Base-by-base conservation (phyloP, 2,329 filamentous ascomycete species). In the Cryphonectria radicalis region DNA sequence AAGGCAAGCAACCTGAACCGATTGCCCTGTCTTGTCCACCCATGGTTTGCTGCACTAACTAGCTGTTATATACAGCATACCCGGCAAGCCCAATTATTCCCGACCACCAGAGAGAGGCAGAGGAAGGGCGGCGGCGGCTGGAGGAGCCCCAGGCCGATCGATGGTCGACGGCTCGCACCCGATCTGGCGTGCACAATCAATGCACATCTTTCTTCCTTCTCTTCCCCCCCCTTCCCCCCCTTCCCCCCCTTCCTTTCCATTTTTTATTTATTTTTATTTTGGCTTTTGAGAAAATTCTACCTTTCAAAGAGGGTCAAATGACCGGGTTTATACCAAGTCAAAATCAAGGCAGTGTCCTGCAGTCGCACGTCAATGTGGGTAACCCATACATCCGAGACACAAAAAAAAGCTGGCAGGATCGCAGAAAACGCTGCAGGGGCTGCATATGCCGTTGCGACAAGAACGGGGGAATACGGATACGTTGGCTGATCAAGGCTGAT, bases 311-410 rank as follows among this genome's bases (percentile, higher is more conserved):
- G 42, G 32, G 60, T 46, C 50, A 63, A 63, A 40, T 40, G 42
- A 63, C 22, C 57, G 57, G 66, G 40, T 55, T 37, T 46, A 7
- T 19, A 32, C 42, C 37, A 60, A 67, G 40, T 55, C 28, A 25
- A 62, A 65, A 42, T 66, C 63, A 68, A 71, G 72, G 69, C 69
- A 71, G 69, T 73, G 57, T 73, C 67, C 53, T 69, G 63, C 67
- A 67, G 59, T 55, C 66, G 50, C 66, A 62, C 69, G 65, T 42
- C 69, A 70, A n/a, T 69, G 72, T 73, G 72, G 72, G 43, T 70
- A 53, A 28, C 25, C 42, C 63, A 28, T 28, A 50, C 50, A 65
- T 50, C 35, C 46, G 53, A 70, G 68, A 70, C 71, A 70, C 37
- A 28, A 65, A 64, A 60, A 67, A 67, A 66, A 69, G 71, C 32